Evolutionary conservation across 257 asterid genomes (phyloP).

Genomic region (Solanum pinnatisectum): DNA sequence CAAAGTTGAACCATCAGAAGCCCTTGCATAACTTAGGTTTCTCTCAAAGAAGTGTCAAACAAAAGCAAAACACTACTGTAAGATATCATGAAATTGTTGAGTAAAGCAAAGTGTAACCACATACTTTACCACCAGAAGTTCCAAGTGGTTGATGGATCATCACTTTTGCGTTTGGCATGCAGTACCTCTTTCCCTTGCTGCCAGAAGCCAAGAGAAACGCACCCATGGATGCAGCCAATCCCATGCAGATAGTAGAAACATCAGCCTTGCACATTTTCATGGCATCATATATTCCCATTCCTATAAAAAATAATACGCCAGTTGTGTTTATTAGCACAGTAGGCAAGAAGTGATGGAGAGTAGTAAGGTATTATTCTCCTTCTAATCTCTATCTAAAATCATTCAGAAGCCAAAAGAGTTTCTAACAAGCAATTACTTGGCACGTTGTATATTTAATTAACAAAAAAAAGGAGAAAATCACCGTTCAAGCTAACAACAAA

Average conservation of each 20-base stretch:
- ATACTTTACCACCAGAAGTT: constrained; percentile 65
- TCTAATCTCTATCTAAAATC: neutral
- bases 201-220: constrained; percentile 93
- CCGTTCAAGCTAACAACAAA: neutral
- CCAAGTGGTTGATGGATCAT: constrained; percentile 98
- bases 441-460: neutral
- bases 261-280: constrained; percentile 98
- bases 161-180: constrained; percentile 97
- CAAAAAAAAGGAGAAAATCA: neutral
- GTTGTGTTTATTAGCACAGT: neutral
- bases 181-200: constrained; percentile 80
- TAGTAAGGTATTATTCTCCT: neutral
- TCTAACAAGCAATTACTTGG: neutral
- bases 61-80: neutral
- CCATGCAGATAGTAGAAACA: constrained; percentile 88
- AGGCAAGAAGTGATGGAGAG: neutral
- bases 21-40: neutral
- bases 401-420: neutral
- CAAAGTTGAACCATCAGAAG: neutral
- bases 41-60: neutral
- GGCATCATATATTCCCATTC: constrained; percentile 97
- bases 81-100: neutral
- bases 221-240: constrained; percentile 94
- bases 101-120: constrained; percentile 2
- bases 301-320: constrained; percentile 19